Conservation (phyloP, 441 rosid genomes). For the Bocquillonia castaneifolia region DNA sequence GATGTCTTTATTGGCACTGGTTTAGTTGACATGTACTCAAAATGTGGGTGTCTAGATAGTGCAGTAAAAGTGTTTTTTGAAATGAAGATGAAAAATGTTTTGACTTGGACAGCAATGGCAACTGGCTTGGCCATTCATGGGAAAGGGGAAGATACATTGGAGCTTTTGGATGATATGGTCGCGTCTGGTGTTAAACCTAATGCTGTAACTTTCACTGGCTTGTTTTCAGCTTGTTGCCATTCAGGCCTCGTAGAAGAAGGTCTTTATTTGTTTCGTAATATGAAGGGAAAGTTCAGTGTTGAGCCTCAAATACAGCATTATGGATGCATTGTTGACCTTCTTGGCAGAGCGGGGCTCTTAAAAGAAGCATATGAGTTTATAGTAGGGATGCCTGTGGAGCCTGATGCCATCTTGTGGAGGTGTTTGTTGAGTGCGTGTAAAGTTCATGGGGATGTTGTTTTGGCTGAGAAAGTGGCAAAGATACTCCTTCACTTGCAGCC, state of each 20-base stretch:
- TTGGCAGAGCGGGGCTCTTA: conserved; percentile 64
- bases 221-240: conserved; percentile 73
- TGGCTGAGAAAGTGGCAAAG: conserved; percentile 55
- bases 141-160: conserved; percentile 51
- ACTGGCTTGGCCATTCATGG: conserved; percentile 78
- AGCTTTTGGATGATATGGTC: conserved; percentile 51
- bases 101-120: conserved; percentile 73
- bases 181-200: conserved; percentile 52
- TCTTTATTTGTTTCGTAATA: conserved; percentile 58
- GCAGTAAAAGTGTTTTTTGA: conserved; percentile 46
- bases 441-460: conserved; percentile 64
- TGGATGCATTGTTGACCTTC: conserved; percentile 79
- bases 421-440: conserved; percentile 71
- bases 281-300: conserved; percentile 46
- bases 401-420: conserved; percentile 71
- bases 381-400: conserved; percentile 49
- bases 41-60: conserved; percentile 64
- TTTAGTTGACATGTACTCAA: conserved; percentile 65
- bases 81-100: conserved; percentile 40
- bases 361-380: conserved; percentile 56
- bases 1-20: conserved; percentile 22
- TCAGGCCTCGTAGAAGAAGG: conserved; percentile 68
- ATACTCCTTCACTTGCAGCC: conserved; percentile 43
- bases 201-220: conserved; percentile 65
- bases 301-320: conserved; percentile 69